Evolutionary conservation across 2,329 filamentous ascomycete genomes (phyloP), one percentile per base, ranked within the genome.

Genomic region (Ophiocordyceps sinensis): DNA sequence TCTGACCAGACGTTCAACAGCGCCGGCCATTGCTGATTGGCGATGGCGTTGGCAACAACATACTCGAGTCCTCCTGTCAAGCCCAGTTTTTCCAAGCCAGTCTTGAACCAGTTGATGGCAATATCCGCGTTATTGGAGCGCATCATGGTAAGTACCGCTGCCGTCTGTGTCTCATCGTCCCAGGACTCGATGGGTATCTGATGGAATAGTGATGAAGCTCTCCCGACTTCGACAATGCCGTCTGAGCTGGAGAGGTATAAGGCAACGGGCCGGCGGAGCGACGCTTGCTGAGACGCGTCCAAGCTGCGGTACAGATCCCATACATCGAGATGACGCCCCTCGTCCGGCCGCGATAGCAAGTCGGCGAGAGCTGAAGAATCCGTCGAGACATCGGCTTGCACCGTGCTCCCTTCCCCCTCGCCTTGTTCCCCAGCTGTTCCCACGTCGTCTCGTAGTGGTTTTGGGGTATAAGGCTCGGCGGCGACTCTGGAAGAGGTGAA

Each of bases 201-300:
- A 3, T 55, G 54, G 39, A 73, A 70, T 2, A 74, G 44, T 3
- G 65, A 58, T 4, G 61, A 52, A n/a, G 70, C 60, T 42, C 68
- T 64, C 49, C 60, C 60, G 1, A 62, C 63, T 38, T 73, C 67
- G 4, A 65, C 53, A 9, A 62, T 47, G n/a, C 63, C 60, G 5
- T 51, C 52, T 3, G 69, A 71, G 14, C 49, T 56, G 6, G 65
- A 56, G 10, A 75, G 59, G 37, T 67, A 66, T 2, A 55, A 41
- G 2, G 73, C 46, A 17, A 72, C 56, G 3, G 49, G 38, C 2
- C 48, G 53, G 3, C 55, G 55, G 12, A 63, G 46, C 4, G 49
- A 47, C 4, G 43, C 36, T 36, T 57, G 51, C 35, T 60, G 50
- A 3, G 51, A 43, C 4, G 53, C 50, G 15, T 62, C 52, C 14